phyloP scores from a whole-genome alignment of 768 basidiomycete genomes.

The Phaeotremella skinneri region DNA sequence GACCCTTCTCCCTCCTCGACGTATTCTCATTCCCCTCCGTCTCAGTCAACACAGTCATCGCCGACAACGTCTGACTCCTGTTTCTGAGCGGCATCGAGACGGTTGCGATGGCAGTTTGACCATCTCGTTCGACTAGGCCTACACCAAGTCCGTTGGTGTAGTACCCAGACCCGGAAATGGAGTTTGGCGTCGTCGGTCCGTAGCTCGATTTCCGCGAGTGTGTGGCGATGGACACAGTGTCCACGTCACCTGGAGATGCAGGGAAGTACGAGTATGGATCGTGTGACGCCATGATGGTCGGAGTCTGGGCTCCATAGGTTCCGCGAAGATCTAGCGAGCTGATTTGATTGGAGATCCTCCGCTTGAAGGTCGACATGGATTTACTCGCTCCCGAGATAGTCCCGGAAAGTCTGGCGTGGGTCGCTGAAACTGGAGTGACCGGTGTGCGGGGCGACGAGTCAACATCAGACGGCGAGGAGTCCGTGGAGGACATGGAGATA shows the following conservation, averaged over 20 bases:
- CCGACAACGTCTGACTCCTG: neutral
- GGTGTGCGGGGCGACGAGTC: neutral
- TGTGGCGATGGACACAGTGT: neutral
- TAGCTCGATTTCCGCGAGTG: slow-evolving; percentile 1
- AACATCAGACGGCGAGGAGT: neutral
- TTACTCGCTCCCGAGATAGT: neutral
- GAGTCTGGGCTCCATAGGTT: neutral
- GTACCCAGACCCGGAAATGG: neutral
- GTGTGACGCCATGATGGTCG: neutral
- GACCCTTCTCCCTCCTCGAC: neutral
- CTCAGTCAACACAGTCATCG: neutral
- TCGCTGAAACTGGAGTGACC: neutral
- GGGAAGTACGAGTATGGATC: slow-evolving; percentile 5
- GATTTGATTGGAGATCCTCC: neutral
- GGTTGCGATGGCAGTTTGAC: neutral
- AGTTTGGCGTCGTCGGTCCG: slow-evolving; percentile 1
- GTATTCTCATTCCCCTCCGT: neutral
- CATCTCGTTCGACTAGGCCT: slow-evolving; percentile 1
- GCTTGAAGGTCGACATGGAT: neutral
- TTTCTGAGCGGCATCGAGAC: neutral
- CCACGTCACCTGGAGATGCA: neutral
- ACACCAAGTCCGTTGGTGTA: neutral
- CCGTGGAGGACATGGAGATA: neutral
- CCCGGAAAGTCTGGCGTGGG: neutral
- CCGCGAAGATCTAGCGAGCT: slow-evolving; percentile 1